Evolutionary conservation across 2,329 filamentous ascomycete genomes (phyloP).

Genomic region (Diplocarpon rosae): DNA sequence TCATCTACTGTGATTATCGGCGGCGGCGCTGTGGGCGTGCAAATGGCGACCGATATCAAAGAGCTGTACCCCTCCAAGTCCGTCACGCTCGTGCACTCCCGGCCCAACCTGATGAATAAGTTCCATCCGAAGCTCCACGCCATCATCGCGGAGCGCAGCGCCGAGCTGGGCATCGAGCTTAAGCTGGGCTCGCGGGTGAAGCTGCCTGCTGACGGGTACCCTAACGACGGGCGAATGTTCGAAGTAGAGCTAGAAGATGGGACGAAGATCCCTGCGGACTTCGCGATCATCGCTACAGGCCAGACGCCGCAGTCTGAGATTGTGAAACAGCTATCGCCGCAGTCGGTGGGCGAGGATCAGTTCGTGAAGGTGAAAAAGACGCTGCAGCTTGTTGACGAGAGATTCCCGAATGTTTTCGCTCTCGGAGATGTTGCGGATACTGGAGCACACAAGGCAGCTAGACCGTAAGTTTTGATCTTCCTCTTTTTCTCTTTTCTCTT

Average conservation of each 20-base stretch:
- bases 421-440: slow-evolving; percentile 41
- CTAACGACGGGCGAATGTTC: background rate
- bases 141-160: slow-evolving; percentile 27
- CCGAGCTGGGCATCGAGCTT: slow-evolving; percentile 30
- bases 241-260: background rate
- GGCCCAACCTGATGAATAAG: slow-evolving; percentile 30
- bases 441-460: slow-evolving; percentile 32
- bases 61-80: slow-evolving; percentile 34
- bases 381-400: background rate
- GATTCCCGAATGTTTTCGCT: slow-evolving; percentile 34
- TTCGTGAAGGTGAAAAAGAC: slow-evolving; percentile 19
- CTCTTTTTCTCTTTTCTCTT: too few species aligned
- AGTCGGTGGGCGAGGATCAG: slow-evolving; percentile 13
- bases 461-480: slow-evolving; percentile 11
- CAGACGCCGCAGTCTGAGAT: slow-evolving; percentile 33
- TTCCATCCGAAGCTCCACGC: slow-evolving; percentile 33
- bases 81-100: slow-evolving; percentile 38
- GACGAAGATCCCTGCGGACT: background rate
- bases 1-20: slow-evolving; percentile 29
- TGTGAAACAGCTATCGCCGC: background rate
- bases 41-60: slow-evolving; percentile 39
- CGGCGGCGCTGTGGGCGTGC: slow-evolving; percentile 38
- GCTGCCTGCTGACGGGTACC: slow-evolving; percentile 5
- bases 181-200: slow-evolving; percentile 29
- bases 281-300: slow-evolving; percentile 36